Conservation (phyloP, 2,329 filamentous ascomycete genomes). For the Alternaria consortialis region DNA sequence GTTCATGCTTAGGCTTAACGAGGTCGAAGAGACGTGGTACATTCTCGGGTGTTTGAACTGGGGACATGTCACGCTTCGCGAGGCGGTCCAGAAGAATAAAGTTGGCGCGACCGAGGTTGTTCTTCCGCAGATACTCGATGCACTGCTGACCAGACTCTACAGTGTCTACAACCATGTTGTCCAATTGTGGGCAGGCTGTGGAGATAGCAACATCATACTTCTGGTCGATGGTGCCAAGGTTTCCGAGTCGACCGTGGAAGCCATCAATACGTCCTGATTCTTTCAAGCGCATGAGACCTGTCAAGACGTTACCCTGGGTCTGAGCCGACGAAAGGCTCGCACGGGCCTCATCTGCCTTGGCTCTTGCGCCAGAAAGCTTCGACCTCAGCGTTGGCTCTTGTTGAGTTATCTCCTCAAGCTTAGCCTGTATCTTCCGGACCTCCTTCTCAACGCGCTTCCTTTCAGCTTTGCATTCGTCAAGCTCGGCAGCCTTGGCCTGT, state of each 20-base stretch:
- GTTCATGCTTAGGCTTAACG: constrained; percentile 86
- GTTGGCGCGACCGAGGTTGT: constrained; percentile 93
- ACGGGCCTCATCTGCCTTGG: constrained; percentile 95
- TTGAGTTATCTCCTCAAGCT: constrained; percentile 74
- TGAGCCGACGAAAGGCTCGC: constrained; percentile 90
- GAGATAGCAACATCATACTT: constrained; percentile 98
- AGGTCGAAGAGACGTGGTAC: constrained; percentile 93
- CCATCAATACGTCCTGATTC: constrained; percentile 97
- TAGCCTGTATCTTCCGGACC: constrained; percentile 72
- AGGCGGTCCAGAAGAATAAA: constrained; percentile 96
- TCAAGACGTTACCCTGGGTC: constrained; percentile 90
- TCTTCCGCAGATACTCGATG: constrained; percentile 96
- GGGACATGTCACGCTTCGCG: constrained; percentile 76
- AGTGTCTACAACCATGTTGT: constrained; percentile 96
- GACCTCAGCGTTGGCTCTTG: constrained; percentile 84
- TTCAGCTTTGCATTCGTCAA: constrained; percentile 78
- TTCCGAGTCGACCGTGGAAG: constrained; percentile 94
- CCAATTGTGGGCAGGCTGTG: constrained; percentile 87
- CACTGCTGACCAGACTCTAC: constrained; percentile 97
- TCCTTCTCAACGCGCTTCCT: constrained; percentile 79
- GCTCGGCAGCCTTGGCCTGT: constrained; percentile 73
- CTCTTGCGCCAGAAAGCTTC: constrained; percentile 86
- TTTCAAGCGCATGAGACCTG: constrained; percentile 90
- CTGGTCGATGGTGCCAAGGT: constrained; percentile 90
- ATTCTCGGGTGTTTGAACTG: constrained; percentile 88